Evolutionary conservation across 2,329 filamentous ascomycete genomes (phyloP).

Genomic region (Lachnellula suecica): DNA sequence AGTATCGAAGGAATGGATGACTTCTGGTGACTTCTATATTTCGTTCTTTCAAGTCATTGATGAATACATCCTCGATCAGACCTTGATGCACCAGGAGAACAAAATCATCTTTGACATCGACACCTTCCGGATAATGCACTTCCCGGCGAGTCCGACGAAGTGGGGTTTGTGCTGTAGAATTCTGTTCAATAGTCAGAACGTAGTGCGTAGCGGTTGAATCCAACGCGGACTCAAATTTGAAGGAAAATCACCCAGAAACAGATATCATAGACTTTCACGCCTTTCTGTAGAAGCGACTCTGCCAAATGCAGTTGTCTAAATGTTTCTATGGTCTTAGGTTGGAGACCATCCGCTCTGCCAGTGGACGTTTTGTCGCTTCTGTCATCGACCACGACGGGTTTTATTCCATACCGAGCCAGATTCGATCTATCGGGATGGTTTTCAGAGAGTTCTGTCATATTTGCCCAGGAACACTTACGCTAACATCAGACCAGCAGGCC

Average conservation of each 20-base stretch:
- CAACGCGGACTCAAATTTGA: background rate
- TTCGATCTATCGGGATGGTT: conserved; percentile 48
- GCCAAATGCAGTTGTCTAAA: conserved; percentile 60
- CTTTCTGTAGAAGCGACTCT: conserved; percentile 53
- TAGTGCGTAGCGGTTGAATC: background rate
- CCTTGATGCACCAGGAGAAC: conserved; percentile 52
- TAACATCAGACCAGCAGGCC: conserved; percentile 43
- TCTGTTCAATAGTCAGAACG: conserved; percentile 38
- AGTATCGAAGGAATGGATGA: conserved; percentile 41
- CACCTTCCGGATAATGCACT: conserved; percentile 28
- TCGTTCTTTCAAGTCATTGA: conserved; percentile 51
- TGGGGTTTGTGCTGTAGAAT: conserved; percentile 14
- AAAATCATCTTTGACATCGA: conserved; percentile 29
- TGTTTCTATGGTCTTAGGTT: conserved; percentile 61
- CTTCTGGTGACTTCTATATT: conserved; percentile 47
- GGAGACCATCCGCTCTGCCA: conserved; percentile 64
- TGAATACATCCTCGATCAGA: conserved; percentile 49
- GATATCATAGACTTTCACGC: conserved; percentile 57
- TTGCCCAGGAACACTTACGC: conserved; percentile 19
- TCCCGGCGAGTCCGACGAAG: conserved; percentile 35
- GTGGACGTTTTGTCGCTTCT: conserved; percentile 59
- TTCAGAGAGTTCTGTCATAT: background rate
- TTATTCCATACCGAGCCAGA: conserved; percentile 65
- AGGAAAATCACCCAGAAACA: conserved; percentile 58
- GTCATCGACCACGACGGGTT: conserved; percentile 66